phyloP scores from a whole-genome alignment of 2,329 filamentous ascomycete genomes.

The Achaetomium macrosporum region DNA sequence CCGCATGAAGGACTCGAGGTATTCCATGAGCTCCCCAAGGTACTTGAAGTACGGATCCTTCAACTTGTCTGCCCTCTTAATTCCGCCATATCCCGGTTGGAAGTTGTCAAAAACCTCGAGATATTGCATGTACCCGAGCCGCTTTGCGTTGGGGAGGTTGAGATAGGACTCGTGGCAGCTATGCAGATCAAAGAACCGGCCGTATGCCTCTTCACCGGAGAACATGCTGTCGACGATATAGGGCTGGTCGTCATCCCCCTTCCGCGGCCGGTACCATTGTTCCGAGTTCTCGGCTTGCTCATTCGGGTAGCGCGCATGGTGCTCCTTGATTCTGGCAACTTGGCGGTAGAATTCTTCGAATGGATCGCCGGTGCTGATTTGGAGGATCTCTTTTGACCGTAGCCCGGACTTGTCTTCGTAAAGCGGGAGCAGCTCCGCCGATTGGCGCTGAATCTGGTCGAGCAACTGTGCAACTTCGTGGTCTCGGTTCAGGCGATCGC shows the following conservation, averaged over 20 bases:
- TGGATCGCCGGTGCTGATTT: slow-evolving; percentile 76
- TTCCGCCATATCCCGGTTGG: slow-evolving; percentile 61
- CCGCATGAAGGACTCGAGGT: slow-evolving; percentile 83
- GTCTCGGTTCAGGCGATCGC: slow-evolving; percentile 82
- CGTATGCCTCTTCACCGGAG: slow-evolving; percentile 90
- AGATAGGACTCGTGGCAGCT: slow-evolving; percentile 80
- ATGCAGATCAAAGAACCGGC: slow-evolving; percentile 86
- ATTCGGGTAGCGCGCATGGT: slow-evolving; percentile 87
- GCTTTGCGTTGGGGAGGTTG: slow-evolving; percentile 81
- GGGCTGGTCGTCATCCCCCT: slow-evolving; percentile 58
- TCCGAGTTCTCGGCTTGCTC: slow-evolving; percentile 94
- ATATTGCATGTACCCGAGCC: slow-evolving; percentile 86
- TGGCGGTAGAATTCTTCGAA: slow-evolving; percentile 91
- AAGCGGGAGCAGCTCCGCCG: slow-evolving; percentile 69
- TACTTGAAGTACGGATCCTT: slow-evolving; percentile 93
- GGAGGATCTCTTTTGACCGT: slow-evolving; percentile 73
- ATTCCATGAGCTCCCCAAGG: slow-evolving; percentile 69
- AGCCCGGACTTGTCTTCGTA: slow-evolving; percentile 73
- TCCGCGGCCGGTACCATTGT: slow-evolving; percentile 71
- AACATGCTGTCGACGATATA: slow-evolving; percentile 85
- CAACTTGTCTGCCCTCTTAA: slow-evolving; percentile 78
- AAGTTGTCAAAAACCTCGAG: slow-evolving; percentile 89
- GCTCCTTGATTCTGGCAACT: slow-evolving; percentile 72
- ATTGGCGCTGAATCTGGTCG: slow-evolving; percentile 81
- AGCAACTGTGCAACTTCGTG: slow-evolving; percentile 88